phyloP scores from a whole-genome alignment of 371 early-diverging fungal species.

The Saksenaea vasiformis region DNA sequence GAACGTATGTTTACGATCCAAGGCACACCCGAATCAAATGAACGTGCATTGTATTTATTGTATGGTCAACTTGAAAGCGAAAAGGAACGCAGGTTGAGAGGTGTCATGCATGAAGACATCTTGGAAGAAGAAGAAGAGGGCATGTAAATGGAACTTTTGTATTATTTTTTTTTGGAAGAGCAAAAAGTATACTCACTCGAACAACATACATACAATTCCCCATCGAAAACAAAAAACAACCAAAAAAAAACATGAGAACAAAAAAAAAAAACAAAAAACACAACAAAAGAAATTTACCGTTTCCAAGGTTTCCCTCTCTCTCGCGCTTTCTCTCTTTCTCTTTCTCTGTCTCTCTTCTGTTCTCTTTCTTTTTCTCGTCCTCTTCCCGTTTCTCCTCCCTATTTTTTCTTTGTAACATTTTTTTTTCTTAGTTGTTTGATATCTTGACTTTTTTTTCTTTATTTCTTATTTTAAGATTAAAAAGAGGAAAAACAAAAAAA shows the following conservation, averaged over 20 bases:
- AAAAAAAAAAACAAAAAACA: neutral
- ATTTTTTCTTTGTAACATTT: slow-evolving; percentile 8
- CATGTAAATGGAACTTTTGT: slow-evolving; percentile 4
- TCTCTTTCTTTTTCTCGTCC: neutral
- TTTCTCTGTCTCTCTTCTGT: slow-evolving; percentile 5
- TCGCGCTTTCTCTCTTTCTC: slow-evolving; percentile 7
- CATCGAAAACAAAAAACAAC: no score
- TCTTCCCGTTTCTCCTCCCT: neutral
- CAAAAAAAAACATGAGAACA: no score
- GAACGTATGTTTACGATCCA: slow-evolving; percentile 91
- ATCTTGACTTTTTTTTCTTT: slow-evolving; percentile 2
- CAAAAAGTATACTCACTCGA: slow-evolving; percentile 3
- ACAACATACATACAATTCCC: neutral
- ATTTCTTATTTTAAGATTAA: neutral
- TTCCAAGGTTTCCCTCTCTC: slow-evolving; percentile 1
- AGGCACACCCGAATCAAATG: slow-evolving; percentile 83
- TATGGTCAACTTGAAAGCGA: slow-evolving; percentile 88
- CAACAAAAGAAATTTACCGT: neutral
- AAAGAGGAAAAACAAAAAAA: neutral
- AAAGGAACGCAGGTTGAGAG: slow-evolving; percentile 72
- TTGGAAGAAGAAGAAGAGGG: slow-evolving; percentile 34
- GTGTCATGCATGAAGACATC: slow-evolving; percentile 34
- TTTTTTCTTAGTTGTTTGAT: slow-evolving; percentile 11
- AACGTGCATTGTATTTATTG: slow-evolving; percentile 86
- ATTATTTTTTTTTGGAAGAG: slow-evolving; percentile 5